Conservation (phyloP, 1,284 basidiomycete species). For the Tilletia horrida region DNA sequence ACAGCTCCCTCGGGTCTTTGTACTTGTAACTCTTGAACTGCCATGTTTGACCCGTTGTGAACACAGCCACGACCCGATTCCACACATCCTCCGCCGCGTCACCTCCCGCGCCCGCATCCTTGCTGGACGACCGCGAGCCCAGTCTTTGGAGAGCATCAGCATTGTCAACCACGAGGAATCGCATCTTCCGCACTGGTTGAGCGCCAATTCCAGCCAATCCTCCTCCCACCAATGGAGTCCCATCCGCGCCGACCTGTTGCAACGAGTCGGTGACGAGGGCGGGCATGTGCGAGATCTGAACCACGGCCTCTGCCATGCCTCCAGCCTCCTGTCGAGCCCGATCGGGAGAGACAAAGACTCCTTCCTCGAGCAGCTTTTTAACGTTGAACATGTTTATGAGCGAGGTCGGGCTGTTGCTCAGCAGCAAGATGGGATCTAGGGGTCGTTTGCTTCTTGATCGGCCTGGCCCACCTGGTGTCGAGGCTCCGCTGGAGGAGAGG, state of each 20-base stretch:
- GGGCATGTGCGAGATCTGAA: conserved; percentile 37
- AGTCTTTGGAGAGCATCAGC: conserved; percentile 88
- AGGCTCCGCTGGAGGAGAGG: not conserved
- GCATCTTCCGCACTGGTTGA: conserved; percentile 57
- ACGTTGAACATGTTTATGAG: conserved; percentile 98
- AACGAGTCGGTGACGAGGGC: conserved; percentile 3
- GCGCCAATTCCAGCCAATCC: not conserved
- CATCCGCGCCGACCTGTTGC: not conserved
- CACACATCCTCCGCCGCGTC: conserved; percentile 46
- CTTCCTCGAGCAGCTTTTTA: conserved; percentile 84
- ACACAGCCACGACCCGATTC: conserved; percentile 90
- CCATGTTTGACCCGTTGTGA: conserved; percentile 96
- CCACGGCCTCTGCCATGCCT: conserved; percentile 41
- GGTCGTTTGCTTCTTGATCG: conserved; percentile 42
- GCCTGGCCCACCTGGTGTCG: not conserved
- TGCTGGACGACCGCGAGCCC: conserved; percentile 57
- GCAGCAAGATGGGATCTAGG: conserved; percentile 82
- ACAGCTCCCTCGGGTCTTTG: conserved; percentile 83
- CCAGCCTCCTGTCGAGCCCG: conserved; percentile 43
- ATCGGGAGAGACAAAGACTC: conserved; percentile 63
- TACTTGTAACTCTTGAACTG: conserved; percentile 95
- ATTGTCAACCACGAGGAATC: conserved; percentile 80
- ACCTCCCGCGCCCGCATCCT: conserved; percentile 14
- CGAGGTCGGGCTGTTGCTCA: conserved; percentile 89
- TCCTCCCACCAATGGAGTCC: not conserved